These are phyloP conservation scores for Stipa capillata DNA, from an alignment of 176 grass and related monocot genomes.

Conservation along the genomic window DNA sequence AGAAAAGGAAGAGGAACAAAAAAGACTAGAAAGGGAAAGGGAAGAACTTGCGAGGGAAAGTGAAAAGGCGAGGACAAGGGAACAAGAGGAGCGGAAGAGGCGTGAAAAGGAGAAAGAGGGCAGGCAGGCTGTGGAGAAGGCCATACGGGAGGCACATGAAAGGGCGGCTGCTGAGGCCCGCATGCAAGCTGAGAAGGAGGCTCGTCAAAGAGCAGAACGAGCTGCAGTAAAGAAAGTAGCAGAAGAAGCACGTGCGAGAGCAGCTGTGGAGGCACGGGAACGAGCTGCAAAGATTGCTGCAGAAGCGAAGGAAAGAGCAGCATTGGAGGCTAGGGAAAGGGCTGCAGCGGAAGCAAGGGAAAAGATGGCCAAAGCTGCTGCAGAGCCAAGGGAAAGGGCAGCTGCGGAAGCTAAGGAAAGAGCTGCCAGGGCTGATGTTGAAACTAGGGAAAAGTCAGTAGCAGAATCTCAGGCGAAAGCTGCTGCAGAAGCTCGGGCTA, in stretches of 20 bases:
- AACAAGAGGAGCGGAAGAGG: constrained; percentile 28
- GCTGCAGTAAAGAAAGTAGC: constrained; percentile 43
- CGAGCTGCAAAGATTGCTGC: constrained; percentile 20
- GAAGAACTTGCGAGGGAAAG: constrained; percentile 30
- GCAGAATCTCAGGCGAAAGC: constrained; percentile 32
- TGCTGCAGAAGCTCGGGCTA: constrained; percentile 30
- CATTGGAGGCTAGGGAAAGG: constrained; percentile 19
- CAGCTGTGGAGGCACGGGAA: constrained; percentile 26
- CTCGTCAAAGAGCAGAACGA: constrained; percentile 26
- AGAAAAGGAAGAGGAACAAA: constrained; percentile 24
- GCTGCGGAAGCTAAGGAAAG: constrained; percentile 21
- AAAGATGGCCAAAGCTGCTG: background rate
- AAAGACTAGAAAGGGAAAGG: constrained; percentile 34
- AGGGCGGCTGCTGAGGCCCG: constrained; percentile 38
- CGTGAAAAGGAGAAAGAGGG: constrained; percentile 32
- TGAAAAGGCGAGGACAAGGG: constrained; percentile 25
- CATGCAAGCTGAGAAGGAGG: constrained; percentile 35
- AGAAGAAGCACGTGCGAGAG: constrained; percentile 46
- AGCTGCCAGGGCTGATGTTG: constrained; percentile 15
- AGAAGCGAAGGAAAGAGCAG: constrained; percentile 20
- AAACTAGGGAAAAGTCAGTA: constrained; percentile 38
- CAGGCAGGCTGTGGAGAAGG: constrained; percentile 36
- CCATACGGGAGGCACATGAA: constrained; percentile 39
- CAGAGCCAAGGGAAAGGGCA: constrained; percentile 11
- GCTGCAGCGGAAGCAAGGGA: background rate